A percentile compares a stretch with the other conserved stretches of the same genome.
Evolutionary conservation across 139 green algal species (phyloP).

Genomic region (Tetraselmis chui): DNA sequence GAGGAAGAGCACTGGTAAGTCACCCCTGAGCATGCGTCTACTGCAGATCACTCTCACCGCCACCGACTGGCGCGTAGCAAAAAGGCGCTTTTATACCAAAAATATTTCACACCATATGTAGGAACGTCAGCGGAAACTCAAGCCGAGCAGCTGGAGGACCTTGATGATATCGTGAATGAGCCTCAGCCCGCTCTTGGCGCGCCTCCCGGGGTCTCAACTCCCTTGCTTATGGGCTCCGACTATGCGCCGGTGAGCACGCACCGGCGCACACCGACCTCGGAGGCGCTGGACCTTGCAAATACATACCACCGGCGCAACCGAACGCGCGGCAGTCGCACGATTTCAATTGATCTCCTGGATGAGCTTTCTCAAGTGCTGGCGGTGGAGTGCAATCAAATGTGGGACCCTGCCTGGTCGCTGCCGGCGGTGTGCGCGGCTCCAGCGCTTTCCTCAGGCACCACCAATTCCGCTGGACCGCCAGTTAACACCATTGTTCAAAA

Average conservation of each 20-base stretch:
- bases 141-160: not conserved
- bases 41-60: too few species aligned
- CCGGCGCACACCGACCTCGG: too few species aligned
- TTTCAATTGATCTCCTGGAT: not conserved
- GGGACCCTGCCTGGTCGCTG: not conserved
- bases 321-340: not conserved
- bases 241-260: not conserved
- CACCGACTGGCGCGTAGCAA: too few species aligned
- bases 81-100: too few species aligned
- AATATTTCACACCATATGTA: too few species aligned
- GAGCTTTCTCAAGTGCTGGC: not conserved
- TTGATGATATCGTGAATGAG: not conserved
- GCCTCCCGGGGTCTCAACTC: not conserved
- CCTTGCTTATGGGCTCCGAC: not conserved
- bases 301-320: not conserved
- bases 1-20: too few species aligned
- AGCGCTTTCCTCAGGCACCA: not conserved
- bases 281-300: not conserved
- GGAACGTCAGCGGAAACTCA: not conserved
- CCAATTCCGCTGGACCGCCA: not conserved
- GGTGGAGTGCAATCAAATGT: not conserved
- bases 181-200: not conserved
- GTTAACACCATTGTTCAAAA: not conserved
- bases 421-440: not conserved
- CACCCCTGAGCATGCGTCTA: too few species aligned